Evolutionary conservation across 805 yeast species (phyloP).

Genomic region (Metschnikowia amazonensis): DNA sequence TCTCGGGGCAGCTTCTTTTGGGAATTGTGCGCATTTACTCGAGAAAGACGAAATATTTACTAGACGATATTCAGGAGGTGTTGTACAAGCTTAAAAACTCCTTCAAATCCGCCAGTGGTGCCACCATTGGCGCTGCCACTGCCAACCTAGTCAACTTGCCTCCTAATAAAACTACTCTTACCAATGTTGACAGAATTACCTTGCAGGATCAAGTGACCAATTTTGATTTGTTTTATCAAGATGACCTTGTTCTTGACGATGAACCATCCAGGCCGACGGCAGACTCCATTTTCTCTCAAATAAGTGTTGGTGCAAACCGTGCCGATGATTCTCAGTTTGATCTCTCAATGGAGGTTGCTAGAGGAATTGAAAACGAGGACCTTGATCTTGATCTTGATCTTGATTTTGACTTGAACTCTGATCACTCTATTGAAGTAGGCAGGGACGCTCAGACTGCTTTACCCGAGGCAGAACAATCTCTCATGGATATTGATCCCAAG

Average conservation of each 20-base stretch:
- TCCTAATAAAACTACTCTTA: slow-evolving; percentile 55
- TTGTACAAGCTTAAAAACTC: slow-evolving; percentile 66
- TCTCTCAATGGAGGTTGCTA: slow-evolving; percentile 64
- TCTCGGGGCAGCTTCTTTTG: slow-evolving; percentile 79
- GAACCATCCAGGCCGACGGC: slow-evolving; percentile 10
- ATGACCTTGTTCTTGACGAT: slow-evolving; percentile 44
- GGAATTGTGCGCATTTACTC: slow-evolving; percentile 88
- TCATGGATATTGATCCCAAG: slow-evolving; percentile 13
- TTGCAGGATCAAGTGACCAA: slow-evolving; percentile 78
- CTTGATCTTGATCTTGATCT: slow-evolving; percentile 28
- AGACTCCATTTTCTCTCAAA: slow-evolving; percentile 8
- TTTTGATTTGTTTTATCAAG: slow-evolving; percentile 66
- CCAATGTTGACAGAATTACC: slow-evolving; percentile 56
- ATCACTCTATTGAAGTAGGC: slow-evolving; percentile 52
- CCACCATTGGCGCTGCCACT: slow-evolving; percentile 22
- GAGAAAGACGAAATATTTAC: slow-evolving; percentile 73
- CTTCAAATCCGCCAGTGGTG: slow-evolving; percentile 45
- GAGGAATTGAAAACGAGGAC: slow-evolving; percentile 38
- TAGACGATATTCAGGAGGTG: slow-evolving; percentile 76
- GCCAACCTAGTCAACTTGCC: slow-evolving; percentile 53
- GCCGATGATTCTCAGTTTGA: slow-evolving; percentile 37
- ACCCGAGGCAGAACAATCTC: slow-evolving; percentile 19
- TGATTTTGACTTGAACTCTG: slow-evolving; percentile 54
- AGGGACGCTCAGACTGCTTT: slow-evolving; percentile 33
- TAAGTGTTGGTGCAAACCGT: slow-evolving; percentile 9